These are phyloP conservation scores for Phytophthora melonis DNA, from an alignment of 352 stramenopile species.

Conservation along the genomic window DNA sequence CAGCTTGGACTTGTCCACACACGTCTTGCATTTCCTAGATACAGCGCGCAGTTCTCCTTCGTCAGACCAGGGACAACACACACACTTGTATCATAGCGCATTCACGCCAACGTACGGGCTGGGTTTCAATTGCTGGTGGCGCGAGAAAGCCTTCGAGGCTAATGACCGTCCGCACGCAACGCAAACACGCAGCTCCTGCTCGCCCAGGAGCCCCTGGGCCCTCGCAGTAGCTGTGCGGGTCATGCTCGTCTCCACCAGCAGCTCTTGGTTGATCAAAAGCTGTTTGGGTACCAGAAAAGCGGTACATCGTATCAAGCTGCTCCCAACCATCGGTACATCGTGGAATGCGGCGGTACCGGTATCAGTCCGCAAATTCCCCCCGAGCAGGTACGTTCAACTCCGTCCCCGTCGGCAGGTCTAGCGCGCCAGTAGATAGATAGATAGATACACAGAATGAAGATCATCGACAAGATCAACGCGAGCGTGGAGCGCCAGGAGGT, in stretches of 20 bases:
- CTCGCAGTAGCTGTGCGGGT: constrained; percentile 14
- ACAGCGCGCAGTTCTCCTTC: background rate
- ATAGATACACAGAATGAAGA: constrained; percentile 64
- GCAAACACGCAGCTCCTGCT: constrained; percentile 28
- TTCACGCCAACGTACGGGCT: constrained; percentile 47
- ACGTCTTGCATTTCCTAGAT: constrained; percentile 70
- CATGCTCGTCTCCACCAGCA: constrained; percentile 10
- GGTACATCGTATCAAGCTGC: constrained; percentile 17
- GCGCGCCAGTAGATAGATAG: background rate
- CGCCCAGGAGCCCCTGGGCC: constrained; percentile 11
- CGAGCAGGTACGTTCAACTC: constrained; percentile 6
- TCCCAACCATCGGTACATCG: constrained; percentile 25
- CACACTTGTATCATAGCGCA: background rate
- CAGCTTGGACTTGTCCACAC: constrained; percentile 46
- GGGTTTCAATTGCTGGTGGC: constrained; percentile 57
- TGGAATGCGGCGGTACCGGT: too few species aligned
- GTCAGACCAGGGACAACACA: background rate
- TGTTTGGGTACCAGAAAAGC: background rate
- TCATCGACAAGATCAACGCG: constrained; percentile 91
- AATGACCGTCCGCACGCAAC: constrained; percentile 37
- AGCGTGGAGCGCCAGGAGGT: constrained; percentile 82
- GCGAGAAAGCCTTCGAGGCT: constrained; percentile 44
- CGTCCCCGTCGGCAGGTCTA: background rate
- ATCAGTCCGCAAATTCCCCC: constrained; percentile 29
- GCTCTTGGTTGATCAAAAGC: background rate